These are phyloP conservation scores for Cyclostephanos tholiformis DNA, from an alignment of 108 stramenopile genomes.

Conservation along the genomic window DNA sequence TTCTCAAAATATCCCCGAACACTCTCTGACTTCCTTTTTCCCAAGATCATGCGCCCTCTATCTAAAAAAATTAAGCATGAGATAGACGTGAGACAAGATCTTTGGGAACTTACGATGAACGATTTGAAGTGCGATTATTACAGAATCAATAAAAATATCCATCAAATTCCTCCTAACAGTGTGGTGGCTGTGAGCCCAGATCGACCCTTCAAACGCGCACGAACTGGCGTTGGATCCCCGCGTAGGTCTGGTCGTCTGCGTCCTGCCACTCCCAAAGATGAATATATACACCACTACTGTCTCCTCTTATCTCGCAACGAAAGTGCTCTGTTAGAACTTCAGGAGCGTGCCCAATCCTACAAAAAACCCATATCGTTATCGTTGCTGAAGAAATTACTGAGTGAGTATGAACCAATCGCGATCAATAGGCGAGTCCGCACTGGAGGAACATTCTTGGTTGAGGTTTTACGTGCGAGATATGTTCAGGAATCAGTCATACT, in stretches of 20 bases:
- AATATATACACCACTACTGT: conserved; percentile 43
- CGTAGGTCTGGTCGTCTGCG: conserved; percentile 43
- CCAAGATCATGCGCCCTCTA: conserved; percentile 35
- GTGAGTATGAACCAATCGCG: conserved; percentile 73
- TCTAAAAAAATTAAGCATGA: conserved; percentile 24
- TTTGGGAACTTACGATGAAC: conserved; percentile 35
- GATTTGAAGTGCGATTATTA: conserved; percentile 41
- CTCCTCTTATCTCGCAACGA: conserved; percentile 43
- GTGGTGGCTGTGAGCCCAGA: not conserved
- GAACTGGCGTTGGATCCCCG: conserved; percentile 3
- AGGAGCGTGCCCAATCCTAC: conserved; percentile 37
- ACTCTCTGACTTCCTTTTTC: not conserved
- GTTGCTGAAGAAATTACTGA: conserved; percentile 53
- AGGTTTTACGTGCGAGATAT: conserved; percentile 72
- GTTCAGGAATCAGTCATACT: conserved; percentile 61
- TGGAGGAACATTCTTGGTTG: conserved; percentile 82
- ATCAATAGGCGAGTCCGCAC: conserved; percentile 67
- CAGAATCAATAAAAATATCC: not conserved
- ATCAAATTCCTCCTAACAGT: not conserved
- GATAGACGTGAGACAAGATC: conserved; percentile 32
- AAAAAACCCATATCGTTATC: conserved; percentile 54
- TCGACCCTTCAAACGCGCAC: conserved; percentile 15
- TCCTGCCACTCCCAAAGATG: conserved; percentile 42
- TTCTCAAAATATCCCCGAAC: not conserved
- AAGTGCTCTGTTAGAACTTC: conserved; percentile 36